These are phyloP conservation scores for Closterium sp. DNA, from an alignment of 139 green algal genomes.

Conservation along the genomic window DNA sequence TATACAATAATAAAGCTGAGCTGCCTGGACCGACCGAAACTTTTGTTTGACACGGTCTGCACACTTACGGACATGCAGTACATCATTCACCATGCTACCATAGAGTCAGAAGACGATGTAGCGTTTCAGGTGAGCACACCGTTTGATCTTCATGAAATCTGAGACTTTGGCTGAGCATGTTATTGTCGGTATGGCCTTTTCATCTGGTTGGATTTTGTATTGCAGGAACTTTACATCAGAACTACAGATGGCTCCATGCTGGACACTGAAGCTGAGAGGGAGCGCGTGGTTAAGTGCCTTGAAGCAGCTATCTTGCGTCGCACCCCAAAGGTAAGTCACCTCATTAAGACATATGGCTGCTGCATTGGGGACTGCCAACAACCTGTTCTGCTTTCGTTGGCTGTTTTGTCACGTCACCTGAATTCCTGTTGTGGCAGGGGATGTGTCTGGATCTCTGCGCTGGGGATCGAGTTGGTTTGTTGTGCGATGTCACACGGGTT, in stretches of 20 bases:
- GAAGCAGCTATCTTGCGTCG: conserved; percentile 42
- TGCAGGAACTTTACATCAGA: conserved; percentile 41
- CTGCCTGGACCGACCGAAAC: conserved; percentile 87
- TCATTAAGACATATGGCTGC: not conserved
- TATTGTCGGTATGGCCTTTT: not conserved
- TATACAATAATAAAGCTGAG: conserved; percentile 68
- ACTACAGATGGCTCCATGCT: conserved; percentile 28
- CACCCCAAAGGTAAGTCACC: conserved; percentile 17
- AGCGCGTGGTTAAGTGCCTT: conserved; percentile 37
- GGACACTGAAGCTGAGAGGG: conserved; percentile 32
- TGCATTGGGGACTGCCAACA: not conserved
- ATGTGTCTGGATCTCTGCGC: conserved; percentile 31
- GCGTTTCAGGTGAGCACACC: conserved; percentile 44
- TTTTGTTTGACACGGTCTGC: conserved; percentile 86
- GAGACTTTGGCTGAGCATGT: not conserved
- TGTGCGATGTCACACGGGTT: conserved; percentile 38
- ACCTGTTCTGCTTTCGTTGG: not conserved
- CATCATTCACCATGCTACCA: conserved; percentile 90
- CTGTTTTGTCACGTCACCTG: not conserved
- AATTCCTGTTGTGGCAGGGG: conserved; percentile 15
- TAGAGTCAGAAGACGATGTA: conserved; percentile 64
- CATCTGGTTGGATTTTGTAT: not conserved
- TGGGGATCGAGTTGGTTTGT: conserved; percentile 29
- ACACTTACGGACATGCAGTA: conserved; percentile 91
- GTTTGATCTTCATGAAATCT: not conserved